These are phyloP conservation scores for Cladophialophora carrionii DNA, from an alignment of 2,329 filamentous ascomycete genomes.

Conservation along the genomic window DNA sequence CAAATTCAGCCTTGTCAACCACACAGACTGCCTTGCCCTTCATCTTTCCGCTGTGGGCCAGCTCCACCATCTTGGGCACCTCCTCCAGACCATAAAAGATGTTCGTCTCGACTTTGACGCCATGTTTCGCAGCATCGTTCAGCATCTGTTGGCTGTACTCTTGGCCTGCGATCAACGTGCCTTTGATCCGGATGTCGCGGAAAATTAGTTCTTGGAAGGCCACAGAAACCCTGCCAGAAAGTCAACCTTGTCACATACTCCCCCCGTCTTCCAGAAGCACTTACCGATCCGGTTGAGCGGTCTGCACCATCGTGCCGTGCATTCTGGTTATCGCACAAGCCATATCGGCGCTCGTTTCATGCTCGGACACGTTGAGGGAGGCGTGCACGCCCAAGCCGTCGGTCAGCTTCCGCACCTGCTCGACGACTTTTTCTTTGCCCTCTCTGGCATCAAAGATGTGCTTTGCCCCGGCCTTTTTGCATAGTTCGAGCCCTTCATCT, in stretches of 20 bases:
- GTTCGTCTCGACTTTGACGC: slow-evolving; percentile 56
- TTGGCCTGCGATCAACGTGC: slow-evolving; percentile 51
- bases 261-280: background rate
- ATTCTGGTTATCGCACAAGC: slow-evolving; percentile 61
- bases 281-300: slow-evolving; percentile 52
- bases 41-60: slow-evolving; percentile 58
- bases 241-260: background rate
- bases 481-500: slow-evolving; percentile 57
- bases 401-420: slow-evolving; percentile 54
- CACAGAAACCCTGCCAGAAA: slow-evolving; percentile 43
- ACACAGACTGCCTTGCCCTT: slow-evolving; percentile 54
- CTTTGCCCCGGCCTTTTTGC: slow-evolving; percentile 55
- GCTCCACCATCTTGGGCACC: slow-evolving; percentile 55
- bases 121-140: slow-evolving; percentile 50
- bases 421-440: slow-evolving; percentile 54
- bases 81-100: slow-evolving; percentile 57
- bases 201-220: slow-evolving; percentile 57
- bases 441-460: slow-evolving; percentile 57
- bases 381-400: slow-evolving; percentile 56
- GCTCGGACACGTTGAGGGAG: slow-evolving; percentile 60
- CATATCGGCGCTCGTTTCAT: slow-evolving; percentile 53
- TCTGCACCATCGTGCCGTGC: slow-evolving; percentile 62
- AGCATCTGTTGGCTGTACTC: slow-evolving; percentile 55
- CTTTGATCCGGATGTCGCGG: slow-evolving; percentile 57
- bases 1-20: slow-evolving; percentile 28